Conservation (phyloP, 202 grass and related monocot species). For the Setaria italica region DNA sequence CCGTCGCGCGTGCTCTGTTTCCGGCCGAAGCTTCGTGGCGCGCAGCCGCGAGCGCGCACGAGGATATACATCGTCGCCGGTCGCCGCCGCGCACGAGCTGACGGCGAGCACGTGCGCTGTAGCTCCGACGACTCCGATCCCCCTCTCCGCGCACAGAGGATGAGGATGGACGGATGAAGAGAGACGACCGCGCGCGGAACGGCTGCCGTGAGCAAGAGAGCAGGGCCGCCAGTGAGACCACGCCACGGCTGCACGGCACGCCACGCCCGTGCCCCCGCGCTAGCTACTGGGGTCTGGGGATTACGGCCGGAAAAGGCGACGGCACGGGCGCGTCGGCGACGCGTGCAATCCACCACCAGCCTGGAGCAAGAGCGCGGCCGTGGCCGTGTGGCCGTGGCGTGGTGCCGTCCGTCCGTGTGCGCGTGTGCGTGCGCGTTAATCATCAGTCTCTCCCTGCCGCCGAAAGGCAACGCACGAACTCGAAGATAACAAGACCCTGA, state of each 20-base stretch:
- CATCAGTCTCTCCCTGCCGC: background rate
- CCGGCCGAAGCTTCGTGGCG: background rate
- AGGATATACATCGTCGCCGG: too few relatives aligned
- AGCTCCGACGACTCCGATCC: too few relatives aligned
- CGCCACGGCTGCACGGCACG: too few relatives aligned
- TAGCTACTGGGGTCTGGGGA: background rate
- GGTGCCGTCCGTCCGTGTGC: background rate
- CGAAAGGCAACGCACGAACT: background rate
- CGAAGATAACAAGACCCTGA: background rate
- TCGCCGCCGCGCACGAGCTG: background rate
- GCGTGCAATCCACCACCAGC: background rate
- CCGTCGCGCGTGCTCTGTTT: too few relatives aligned
- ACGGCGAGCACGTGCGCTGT: background rate
- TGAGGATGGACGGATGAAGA: too few relatives aligned
- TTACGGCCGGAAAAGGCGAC: background rate
- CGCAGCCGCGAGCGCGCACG: too few relatives aligned
- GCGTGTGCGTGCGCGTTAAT: background rate
- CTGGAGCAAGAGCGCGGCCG: background rate
- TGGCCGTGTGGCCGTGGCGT: background rate
- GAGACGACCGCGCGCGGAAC: too few relatives aligned
- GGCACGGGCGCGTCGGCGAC: constrained; percentile 1
- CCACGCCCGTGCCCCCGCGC: background rate
- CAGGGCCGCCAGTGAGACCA: too few relatives aligned
- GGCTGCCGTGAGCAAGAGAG: too few relatives aligned
- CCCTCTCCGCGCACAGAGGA: too few relatives aligned